These are phyloP conservation scores for Chloranthus sessilifolius DNA, from an alignment of 164 flowering plant species.

Conservation along the genomic window DNA sequence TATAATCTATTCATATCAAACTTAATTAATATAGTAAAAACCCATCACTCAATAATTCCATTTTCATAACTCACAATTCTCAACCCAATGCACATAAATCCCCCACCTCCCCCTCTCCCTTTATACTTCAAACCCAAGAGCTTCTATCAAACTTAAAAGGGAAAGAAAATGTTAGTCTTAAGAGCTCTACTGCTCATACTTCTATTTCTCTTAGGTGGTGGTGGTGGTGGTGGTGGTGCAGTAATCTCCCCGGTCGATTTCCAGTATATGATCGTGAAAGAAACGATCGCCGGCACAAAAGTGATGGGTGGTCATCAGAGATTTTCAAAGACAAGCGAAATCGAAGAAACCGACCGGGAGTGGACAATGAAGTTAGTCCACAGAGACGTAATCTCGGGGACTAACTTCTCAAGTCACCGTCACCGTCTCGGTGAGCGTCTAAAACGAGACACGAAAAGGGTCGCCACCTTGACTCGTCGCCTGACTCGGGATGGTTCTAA, in stretches of 20 bases:
- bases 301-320: constrained; percentile 1
- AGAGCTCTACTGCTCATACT: constrained; percentile 10
- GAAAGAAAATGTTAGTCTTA: constrained; percentile 11
- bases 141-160: constrained; percentile 3
- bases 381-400: constrained; percentile 14
- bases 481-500: constrained; percentile 18
- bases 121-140: constrained; percentile 4
- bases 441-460: constrained; percentile 46
- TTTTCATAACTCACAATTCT: constrained; percentile 9
- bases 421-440: constrained; percentile 41
- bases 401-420: constrained; percentile 12
- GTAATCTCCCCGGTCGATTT: neutral
- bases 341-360: neutral
- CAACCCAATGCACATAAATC: constrained; percentile 22
- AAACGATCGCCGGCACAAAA: constrained; percentile 19
- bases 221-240: constrained; percentile 11
- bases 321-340: constrained; percentile 3
- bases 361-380: constrained; percentile 23
- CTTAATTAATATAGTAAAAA: no score
- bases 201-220: no score
- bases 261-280: constrained; percentile 36
- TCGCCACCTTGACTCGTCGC: constrained; percentile 30
- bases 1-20: no score
- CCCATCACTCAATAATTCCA: constrained; percentile 16
- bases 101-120: constrained; percentile 12